These are phyloP conservation scores for Trichocladium antarcticum DNA, from an alignment of 495 filamentous ascomycete genomes.

Conservation along the genomic window DNA sequence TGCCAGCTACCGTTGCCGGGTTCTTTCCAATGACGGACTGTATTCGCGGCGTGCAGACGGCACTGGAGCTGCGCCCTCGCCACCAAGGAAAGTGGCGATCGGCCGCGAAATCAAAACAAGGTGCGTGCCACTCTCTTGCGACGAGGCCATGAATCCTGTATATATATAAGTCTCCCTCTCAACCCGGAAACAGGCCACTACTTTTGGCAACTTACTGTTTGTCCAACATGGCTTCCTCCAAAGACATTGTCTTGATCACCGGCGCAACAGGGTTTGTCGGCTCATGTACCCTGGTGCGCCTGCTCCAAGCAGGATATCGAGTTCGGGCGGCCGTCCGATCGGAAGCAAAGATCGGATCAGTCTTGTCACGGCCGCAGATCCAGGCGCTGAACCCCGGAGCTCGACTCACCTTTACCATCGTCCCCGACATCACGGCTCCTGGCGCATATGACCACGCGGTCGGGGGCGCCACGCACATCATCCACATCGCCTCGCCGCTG, in stretches of 20 bases:
- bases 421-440: constrained; percentile 37
- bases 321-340: constrained; percentile 40
- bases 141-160: no score
- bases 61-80: no score
- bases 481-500: constrained; percentile 45
- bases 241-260: constrained; percentile 33
- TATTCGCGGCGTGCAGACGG: no score
- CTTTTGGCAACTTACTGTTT: no score
- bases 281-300: constrained; percentile 28
- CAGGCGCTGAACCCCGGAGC: constrained; percentile 19
- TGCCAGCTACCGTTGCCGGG: no score
- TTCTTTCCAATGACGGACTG: no score
- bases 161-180: no score
- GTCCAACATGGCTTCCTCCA: constrained; percentile 7
- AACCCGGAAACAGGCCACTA: no score
- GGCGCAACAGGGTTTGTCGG: constrained; percentile 42
- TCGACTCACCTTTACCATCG: constrained; percentile 31
- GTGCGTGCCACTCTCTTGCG: no score
- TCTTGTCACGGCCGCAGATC: constrained; percentile 24
- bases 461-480: constrained; percentile 37
- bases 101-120: background rate
- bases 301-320: constrained; percentile 29
- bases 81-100: no score
- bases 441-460: constrained; percentile 39
- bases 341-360: constrained; percentile 20